phyloP scores from a whole-genome alignment of 1,284 basidiomycete species.

The Volvariella surrecta region DNA sequence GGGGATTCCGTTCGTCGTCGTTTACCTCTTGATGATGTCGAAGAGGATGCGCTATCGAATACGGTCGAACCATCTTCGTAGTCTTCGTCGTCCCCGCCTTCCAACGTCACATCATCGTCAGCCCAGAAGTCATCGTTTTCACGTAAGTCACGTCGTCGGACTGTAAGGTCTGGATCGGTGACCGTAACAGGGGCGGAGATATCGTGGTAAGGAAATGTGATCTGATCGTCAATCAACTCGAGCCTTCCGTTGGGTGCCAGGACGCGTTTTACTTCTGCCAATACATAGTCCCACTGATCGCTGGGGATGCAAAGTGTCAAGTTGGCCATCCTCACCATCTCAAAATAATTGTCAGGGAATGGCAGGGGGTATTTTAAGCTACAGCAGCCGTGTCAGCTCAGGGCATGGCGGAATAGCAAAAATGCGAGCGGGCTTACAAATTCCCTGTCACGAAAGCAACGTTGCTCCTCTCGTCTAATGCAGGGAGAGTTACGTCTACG shows the following conservation, averaged over 20 bases:
- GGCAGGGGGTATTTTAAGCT: constrained; percentile 50
- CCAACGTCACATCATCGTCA: constrained; percentile 19
- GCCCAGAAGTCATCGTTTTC: constrained; percentile 6
- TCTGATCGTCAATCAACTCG: constrained; percentile 65
- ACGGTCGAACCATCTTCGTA: background rate
- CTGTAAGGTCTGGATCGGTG: constrained; percentile 7
- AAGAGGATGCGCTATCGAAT: constrained; percentile 1
- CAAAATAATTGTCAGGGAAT: constrained; percentile 52
- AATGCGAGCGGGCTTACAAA: constrained; percentile 40
- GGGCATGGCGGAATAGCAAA: constrained; percentile 6
- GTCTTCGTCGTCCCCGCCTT: constrained; percentile 11
- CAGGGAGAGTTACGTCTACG: constrained; percentile 38
- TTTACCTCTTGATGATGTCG: background rate
- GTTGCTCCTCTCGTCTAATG: constrained; percentile 35
- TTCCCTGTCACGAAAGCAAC: constrained; percentile 51
- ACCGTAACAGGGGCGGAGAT: constrained; percentile 9
- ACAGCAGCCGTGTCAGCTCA: constrained; percentile 6
- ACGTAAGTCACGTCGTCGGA: constrained; percentile 13
- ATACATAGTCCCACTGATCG: constrained; percentile 46
- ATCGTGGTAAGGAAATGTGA: constrained; percentile 49
- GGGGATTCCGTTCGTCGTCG: too few relatives aligned
- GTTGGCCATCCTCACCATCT: constrained; percentile 64
- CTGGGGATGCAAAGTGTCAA: constrained; percentile 51
- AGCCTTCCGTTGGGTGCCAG: constrained; percentile 51
- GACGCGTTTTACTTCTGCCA: constrained; percentile 52